A percentile compares a stretch with the other conserved stretches of the same genome.
phyloP scores from a whole-genome alignment of 768 basidiomycete genomes.

The Boletales sp. region DNA sequence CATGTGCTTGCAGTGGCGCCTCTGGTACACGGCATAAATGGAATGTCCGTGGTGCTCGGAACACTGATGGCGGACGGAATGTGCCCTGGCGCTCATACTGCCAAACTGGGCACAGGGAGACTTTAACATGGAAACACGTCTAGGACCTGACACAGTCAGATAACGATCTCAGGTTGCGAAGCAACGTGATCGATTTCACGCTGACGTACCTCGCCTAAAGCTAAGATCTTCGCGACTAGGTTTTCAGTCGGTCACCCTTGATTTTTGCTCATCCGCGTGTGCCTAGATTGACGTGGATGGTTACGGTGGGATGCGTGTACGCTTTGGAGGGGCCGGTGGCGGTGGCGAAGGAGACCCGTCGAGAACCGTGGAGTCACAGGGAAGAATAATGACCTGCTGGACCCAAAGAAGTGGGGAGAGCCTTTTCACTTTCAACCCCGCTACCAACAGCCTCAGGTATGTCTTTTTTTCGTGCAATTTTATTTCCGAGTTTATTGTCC shows the following conservation, averaged over 20 bases:
- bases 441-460: conserved; percentile 18
- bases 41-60: not conserved
- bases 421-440: conserved; percentile 2
- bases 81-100: not conserved
- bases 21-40: not conserved
- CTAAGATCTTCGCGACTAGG: conserved; percentile 9
- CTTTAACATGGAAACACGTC: no score
- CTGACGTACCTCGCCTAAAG: conserved; percentile 19
- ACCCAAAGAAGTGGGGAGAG: conserved; percentile 13
- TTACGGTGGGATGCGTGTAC: no score
- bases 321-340: no score
- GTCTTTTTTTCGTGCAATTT: conserved; percentile 7
- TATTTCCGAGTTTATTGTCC: no score
- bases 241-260: no score
- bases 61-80: conserved; percentile 3
- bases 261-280: no score
- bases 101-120: no score
- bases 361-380: conserved; percentile 5
- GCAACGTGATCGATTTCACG: conserved; percentile 16
- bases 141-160: no score
- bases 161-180: conserved; percentile 15
- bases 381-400: conserved; percentile 21
- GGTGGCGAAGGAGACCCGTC: no score
- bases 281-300: no score
- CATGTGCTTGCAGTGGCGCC: not conserved